Base-by-base conservation (phyloP, 495 filamentous ascomycete species). In the Podospora anserina region DNA sequence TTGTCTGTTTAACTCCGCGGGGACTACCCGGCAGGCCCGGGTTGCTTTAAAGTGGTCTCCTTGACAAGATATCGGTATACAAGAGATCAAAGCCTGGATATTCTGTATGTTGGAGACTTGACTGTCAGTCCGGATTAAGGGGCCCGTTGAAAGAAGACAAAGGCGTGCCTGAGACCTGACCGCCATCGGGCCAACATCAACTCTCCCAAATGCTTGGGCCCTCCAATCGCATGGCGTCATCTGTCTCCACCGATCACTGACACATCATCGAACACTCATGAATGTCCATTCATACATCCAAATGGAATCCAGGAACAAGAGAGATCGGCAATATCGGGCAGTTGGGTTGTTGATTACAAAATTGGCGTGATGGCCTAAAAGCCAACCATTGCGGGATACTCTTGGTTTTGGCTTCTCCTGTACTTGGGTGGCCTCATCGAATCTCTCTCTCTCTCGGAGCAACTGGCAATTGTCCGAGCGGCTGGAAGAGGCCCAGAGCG, bases 161-260 rank as follows among this genome's bases (percentile, higher is more conserved):
- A 49, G 39, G 15, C 13, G 15, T 49, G 39, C 39, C 15, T 49
- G 39, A 49, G 39, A 16, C 39, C 55, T 26, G 55, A 18, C 23
- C 55, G 11, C 20, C 18, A 58, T 58, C 11, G n/a, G 55, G 55
- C 23, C 55, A 58, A 58, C 55, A 58, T 58, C 55, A 49, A 49
- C 39, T 49, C 5, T 49, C 23, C 23, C 55, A 26, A 26, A 7
- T 15, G 23, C 55, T 58, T 58, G 19, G 55, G n/a, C 55, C 55
- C 55, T 19, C 55, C 55, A 58, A 58, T 58, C n/a, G 55, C 55
- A 58, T 58, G 55, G n/a, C 23, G 23, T 58, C 55, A 58, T 26
- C 23, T 58, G 55, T 58, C 55, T 26, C 55, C 55, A 58, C 55
- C n/a, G 13, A 23, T 23, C 13, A 5, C 23, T 58, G n/a, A 58